Evolutionary conservation across 83 land plant species (phyloP), one percentile per base, ranked within the genome.

Genomic region (Larix sibirica): DNA sequence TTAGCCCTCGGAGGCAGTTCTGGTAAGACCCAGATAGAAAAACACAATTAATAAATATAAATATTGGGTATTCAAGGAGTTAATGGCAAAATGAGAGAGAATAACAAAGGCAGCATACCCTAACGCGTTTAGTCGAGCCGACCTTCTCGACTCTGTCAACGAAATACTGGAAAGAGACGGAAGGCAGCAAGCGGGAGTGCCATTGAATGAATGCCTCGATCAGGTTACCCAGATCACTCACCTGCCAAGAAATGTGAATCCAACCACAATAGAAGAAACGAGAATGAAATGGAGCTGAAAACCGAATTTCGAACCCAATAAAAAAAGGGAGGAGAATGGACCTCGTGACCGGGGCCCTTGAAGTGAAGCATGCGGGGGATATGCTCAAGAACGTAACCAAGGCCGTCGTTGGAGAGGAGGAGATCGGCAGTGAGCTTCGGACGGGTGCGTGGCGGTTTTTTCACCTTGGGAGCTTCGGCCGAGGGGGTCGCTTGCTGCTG

Each of bases 311-410:
- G 2, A 75, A 44, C 33, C 59, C 21, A 36, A 23, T 64, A 67
- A 33, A 68, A 4, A 26, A 59, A 31, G 24, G n/a, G 0, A 12
- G 24, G 36, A 50, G 69, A 36, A 21, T 36, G 26, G 68, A 93
- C 95, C 95, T 94, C 96, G 17, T 92, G 95, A 31, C 96, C 96
- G 1, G 87, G 93, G 33, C 96, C 96, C 62, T 80, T 86, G 82
- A 84, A 89, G 83, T 88, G 91, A 80, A 97, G 88, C 77, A 85
- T 82, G 75, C 87, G 87, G 18, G 99, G 99, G 23, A 97, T 88
- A 70, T 95, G 89, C 84, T 95, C 95, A 20, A 97, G 93, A 73
- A 97, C 90, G 77, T 92, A 96, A 56, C 99, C 99, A 4, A 97
- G 88, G 42, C 99, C 99, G 36, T 91, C 91, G 31, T 91, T 81